Evolutionary conservation across 495 filamentous ascomycete genomes (phyloP), one percentile per base, ranked within the genome.

Genomic region (Xanthoparmelia taractica): DNA sequence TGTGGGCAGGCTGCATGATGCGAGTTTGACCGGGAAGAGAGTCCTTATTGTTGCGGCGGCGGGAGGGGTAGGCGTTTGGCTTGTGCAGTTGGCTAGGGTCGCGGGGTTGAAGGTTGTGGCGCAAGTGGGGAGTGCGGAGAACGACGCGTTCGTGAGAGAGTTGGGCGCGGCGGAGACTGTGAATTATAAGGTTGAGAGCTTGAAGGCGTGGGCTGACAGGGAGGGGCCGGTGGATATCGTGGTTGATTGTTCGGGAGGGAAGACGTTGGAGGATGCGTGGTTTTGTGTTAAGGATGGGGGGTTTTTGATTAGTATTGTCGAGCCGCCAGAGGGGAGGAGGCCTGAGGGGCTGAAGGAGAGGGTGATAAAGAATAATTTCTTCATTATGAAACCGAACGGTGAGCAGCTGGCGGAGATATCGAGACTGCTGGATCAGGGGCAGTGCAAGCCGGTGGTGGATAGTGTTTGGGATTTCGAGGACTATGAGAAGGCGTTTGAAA

Each of bases 31-130:
- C 15, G 72, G 68, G 34, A 77, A 76, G 67, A 68, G 74, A 40
- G 68, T 83, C 4, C 72, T 84, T 17, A 72, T 84, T 36, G 81
- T 77, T 10, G 79, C 73, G 52, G 82, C 82, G 18, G 68, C 78
- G 8, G 75, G 83, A 2, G 79, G 80, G 4, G 79, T 84, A 7
- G 84, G 84, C 3, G 73, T 78, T 37, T 85, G 82, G 84, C 70
- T 78, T 18, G 73, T 82, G 61, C 84, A 85, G 71, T 67, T 87
- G 33, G 84, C 80, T 8, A 71, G 64, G 38, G 59, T 76, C 33
- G 72, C 76, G 0, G 79, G 77, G 4, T 72, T 73, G 11, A 68
- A 73, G 41, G 75, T 77, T n/a, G 69, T 84, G 25, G 75, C 69
- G 41, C 76, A 70, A 1, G 73, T 74, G 37, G 76, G 79, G 45